Evolutionary conservation across 2,329 filamentous ascomycete species (phyloP), one percentile per base, ranked within the genome.

Genomic region (Penicillium oxalicum): DNA sequence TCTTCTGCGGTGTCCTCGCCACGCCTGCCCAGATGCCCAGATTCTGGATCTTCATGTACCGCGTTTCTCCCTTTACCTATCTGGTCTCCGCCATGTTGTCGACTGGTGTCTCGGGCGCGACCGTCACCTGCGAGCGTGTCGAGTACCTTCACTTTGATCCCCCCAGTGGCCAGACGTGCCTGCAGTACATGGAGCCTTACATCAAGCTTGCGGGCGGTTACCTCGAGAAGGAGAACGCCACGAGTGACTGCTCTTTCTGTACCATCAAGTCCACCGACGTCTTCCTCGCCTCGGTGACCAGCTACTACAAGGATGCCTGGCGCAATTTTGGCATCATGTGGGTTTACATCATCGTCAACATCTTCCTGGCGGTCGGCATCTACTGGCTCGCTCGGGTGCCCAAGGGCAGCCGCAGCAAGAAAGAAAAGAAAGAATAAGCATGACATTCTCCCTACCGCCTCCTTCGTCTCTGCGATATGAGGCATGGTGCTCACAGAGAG

Each of bases 1-100:
- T 81, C 48, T 86, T 86, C 71, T 80, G 77, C 58, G 69, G 68
- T 63, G 68, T 71, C 47, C 63, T 71, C 51, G 81, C 84, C 47
- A 67, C 77, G 0, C 79, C 82, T 0, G 50, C 61, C 2, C 70
- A 75, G 1, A 74, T 89, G 2, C 85, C 85, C 0, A 75, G 80
- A 1, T 89, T 90, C 73, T 90, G 86, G 86, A 81, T 82, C 56
- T 89, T 88, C 71, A 88, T 88, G 84, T 87, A 88, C 68, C 77
- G 80, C 34, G 74, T 82, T 32, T 82, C 78, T 0, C 83, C 83
- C 0, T 83, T 87, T 53, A 86, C 82, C 0, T 88, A 87, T 45
- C 70, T 75, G 9, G 72, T 76, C 24, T 71, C 72, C 7, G 68
- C 69, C n/a, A 68, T 76, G 55, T 49, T 70, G 9, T 68, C 70